These are phyloP conservation scores for Fusarium drepaniforme DNA, from an alignment of 2,329 filamentous ascomycete genomes.

Conservation along the genomic window DNA sequence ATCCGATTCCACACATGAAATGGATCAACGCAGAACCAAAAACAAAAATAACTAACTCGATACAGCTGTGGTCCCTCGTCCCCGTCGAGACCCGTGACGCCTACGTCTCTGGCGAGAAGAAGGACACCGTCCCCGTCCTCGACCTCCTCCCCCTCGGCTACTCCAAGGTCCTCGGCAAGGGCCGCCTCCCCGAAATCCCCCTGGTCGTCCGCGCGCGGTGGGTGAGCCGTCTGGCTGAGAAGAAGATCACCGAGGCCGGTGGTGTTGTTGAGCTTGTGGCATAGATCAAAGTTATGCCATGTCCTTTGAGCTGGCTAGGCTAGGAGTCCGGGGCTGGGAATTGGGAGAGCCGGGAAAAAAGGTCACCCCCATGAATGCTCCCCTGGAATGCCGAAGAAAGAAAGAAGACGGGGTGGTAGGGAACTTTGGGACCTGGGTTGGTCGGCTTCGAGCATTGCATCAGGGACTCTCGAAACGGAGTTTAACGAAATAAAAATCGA, in stretches of 20 bases:
- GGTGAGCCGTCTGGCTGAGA: slow-evolving; percentile 95
- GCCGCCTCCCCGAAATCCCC: slow-evolving; percentile 91
- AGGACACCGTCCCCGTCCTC: slow-evolving; percentile 95
- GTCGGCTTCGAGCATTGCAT: slow-evolving; percentile 59
- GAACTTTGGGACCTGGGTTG: slow-evolving; percentile 45
- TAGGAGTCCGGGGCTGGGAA: slow-evolving; percentile 48
- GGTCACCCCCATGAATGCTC: slow-evolving; percentile 22
- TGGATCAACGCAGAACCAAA: background rate
- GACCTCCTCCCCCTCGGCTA: slow-evolving; percentile 98
- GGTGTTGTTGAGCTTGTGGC: slow-evolving; percentile 96
- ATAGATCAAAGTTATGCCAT: slow-evolving; percentile 58
- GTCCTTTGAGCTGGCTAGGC: slow-evolving; percentile 29
- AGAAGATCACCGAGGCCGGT: slow-evolving; percentile 98
- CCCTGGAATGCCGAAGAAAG: slow-evolving; percentile 36
- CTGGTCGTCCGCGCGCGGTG: slow-evolving; percentile 95
- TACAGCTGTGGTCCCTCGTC: slow-evolving; percentile 93
- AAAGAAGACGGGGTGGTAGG: slow-evolving; percentile 16
- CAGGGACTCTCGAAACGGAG: slow-evolving; percentile 55
- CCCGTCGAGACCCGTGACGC: slow-evolving; percentile 92
- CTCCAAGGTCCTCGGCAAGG: slow-evolving; percentile 99
- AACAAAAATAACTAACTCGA: slow-evolving; percentile 44
- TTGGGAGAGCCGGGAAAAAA: slow-evolving; percentile 47
- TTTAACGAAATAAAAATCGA: slow-evolving; percentile 56
- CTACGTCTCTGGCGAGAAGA: slow-evolving; percentile 84
- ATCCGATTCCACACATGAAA: background rate